Evolutionary conservation across 495 filamentous ascomycete species (phyloP), one percentile per base, ranked within the genome.

Genomic region (Apiosordaria backusii): DNA sequence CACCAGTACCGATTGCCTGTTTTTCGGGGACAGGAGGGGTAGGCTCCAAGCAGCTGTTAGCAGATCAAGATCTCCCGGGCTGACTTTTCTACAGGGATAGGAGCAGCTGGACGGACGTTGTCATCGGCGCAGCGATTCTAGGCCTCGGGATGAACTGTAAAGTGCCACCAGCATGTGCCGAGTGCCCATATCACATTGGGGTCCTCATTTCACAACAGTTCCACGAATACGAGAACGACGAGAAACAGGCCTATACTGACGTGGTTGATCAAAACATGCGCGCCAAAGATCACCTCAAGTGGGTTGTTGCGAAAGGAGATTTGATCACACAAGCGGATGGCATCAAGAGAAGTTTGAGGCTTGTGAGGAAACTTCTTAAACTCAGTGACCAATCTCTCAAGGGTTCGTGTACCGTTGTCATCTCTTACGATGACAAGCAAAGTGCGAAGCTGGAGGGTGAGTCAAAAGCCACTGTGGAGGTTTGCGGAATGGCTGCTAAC

Each of bases 31-130:
- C n/a, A 55, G 18, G 22, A 55, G 4, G 52, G n/a, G 52, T 55
- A 55, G 5, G 52, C 21, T 18, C 18, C 9, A 4, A 55, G 4
- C n/a, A 18, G 2, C 52, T 55, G 7, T 13, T n/a, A 1, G n/a
- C 21, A 7, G 52, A 22, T 45, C 35, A 13, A 1, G 35, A 15
- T 45, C 9, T 6, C 35, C 16, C 35, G 10, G 35, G 52, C 22
- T 55, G 18, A 55, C 52, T 19, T 4, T 6, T 4, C n/a, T 9
- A 10, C 52, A 55, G 52, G 3, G 52, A 55, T n/a, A 19, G 21
- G 21, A 55, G 52, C 52, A 55, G 52, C 18, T 55, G 52, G 52
- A 55, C 52, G 21, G 52, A 55, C 52, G 52, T 55, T 55, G 52
- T 23, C 52, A 55, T 55, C 6, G 52, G 52, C 22, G 52, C 52